A percentile compares a stretch with the other conserved stretches of the same genome.
Conservation (phyloP, 2,329 filamentous ascomycete genomes). For the Tolypocladium amazonense region DNA sequence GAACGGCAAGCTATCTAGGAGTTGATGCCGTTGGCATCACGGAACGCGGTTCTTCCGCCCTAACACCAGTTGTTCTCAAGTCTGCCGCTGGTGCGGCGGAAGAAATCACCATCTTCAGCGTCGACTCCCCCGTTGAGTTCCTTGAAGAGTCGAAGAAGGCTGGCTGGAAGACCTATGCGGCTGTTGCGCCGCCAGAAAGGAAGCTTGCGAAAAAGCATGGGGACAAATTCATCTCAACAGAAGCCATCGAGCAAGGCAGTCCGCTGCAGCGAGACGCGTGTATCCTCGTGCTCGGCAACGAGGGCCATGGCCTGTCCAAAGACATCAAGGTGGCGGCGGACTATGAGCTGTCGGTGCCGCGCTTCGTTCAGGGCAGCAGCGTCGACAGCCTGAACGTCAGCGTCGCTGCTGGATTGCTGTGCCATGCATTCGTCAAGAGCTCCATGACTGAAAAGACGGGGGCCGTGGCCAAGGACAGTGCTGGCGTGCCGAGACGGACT, state of each 20-base stretch:
- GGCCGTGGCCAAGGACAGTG: neutral
- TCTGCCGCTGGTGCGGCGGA: slow-evolving; percentile 83
- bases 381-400: slow-evolving; percentile 93
- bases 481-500: neutral
- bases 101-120: slow-evolving; percentile 60
- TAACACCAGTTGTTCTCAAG: slow-evolving; percentile 73
- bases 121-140: slow-evolving; percentile 59
- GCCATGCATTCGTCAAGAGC: slow-evolving; percentile 52
- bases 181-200: slow-evolving; percentile 40
- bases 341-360: slow-evolving; percentile 53
- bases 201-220: slow-evolving; percentile 21
- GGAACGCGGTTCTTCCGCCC: slow-evolving; percentile 58
- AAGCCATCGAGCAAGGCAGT: slow-evolving; percentile 36
- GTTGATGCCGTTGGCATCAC: slow-evolving; percentile 75
- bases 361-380: slow-evolving; percentile 36
- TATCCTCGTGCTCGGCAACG: slow-evolving; percentile 73
- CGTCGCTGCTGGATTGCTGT: slow-evolving; percentile 72
- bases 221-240: slow-evolving; percentile 36
- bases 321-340: slow-evolving; percentile 57
- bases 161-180: slow-evolving; percentile 79
- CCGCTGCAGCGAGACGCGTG: slow-evolving; percentile 53
- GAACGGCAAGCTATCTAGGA: slow-evolving; percentile 84
- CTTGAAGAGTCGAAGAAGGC: slow-evolving; percentile 53
- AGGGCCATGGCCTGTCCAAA: slow-evolving; percentile 62
- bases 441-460: slow-evolving; percentile 4